phyloP scores from a whole-genome alignment of 176 grass and related monocot species.

The Zea luxurians region DNA sequence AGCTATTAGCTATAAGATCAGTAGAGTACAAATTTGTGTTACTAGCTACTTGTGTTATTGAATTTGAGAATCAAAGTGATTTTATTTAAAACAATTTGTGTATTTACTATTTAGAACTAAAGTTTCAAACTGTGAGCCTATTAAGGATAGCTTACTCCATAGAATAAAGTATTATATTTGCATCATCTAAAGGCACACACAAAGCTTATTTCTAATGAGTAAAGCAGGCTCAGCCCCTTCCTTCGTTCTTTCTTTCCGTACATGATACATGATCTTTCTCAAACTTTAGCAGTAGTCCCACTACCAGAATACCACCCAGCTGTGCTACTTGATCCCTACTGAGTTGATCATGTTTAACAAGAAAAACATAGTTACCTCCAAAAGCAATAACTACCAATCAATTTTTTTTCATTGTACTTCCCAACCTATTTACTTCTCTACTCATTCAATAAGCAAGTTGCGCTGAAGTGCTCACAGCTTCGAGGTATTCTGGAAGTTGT shows the following conservation, averaged over 20 bases:
- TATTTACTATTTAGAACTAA: neutral
- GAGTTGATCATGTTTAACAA: neutral
- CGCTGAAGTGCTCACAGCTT: neutral
- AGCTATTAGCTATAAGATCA: too few relatives aligned
- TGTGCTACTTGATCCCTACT: neutral
- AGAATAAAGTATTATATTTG: neutral
- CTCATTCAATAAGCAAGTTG: neutral
- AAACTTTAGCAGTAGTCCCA: neutral
- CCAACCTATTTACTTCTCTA: neutral
- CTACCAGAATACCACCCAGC: neutral
- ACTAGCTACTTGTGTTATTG: too few relatives aligned
- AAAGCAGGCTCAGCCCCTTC: neutral
- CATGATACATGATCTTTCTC: neutral
- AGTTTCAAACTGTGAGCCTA: neutral
- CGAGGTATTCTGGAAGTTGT: neutral
- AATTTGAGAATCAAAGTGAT: too few relatives aligned
- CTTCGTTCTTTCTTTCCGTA: neutral
- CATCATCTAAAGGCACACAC: neutral
- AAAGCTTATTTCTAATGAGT: neutral
- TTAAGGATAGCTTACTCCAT: neutral
- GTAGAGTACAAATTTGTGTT: too few relatives aligned
- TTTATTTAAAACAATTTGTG: neutral
- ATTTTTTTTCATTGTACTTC: neutral
- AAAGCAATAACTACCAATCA: conserved; percentile 8
- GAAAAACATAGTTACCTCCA: neutral